phyloP scores from a whole-genome alignment of 768 basidiomycete species.

The Mycena epipterygia region DNA sequence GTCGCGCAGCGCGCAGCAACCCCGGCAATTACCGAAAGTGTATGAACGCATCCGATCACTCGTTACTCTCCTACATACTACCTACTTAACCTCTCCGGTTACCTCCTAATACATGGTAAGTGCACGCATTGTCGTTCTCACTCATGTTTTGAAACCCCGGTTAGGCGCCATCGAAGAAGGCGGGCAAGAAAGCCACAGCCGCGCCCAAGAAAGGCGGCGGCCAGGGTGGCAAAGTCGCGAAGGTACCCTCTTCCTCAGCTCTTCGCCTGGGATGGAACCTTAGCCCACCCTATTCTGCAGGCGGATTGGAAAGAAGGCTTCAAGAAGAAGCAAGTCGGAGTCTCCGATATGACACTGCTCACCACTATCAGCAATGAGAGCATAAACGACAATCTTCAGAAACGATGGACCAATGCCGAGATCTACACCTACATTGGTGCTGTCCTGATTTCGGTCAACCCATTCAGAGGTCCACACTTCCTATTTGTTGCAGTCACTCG shows the following conservation, averaged over 20 bases:
- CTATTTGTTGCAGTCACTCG: neutral
- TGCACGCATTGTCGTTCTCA: slow-evolving; percentile 17
- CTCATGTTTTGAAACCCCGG: slow-evolving; percentile 21
- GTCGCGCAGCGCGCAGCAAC: neutral
- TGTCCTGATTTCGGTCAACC: slow-evolving; percentile 99
- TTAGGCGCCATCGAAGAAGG: slow-evolving; percentile 91
- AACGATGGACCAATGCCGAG: slow-evolving; percentile 94
- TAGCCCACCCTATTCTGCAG: slow-evolving; percentile 55
- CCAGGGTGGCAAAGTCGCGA: slow-evolving; percentile 74
- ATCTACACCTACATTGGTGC: slow-evolving; percentile 99
- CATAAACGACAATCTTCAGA: slow-evolving; percentile 98
- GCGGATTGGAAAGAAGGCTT: slow-evolving; percentile 99
- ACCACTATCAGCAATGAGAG: slow-evolving; percentile 97
- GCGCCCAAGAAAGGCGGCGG: slow-evolving; percentile 74
- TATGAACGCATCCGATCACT: slow-evolving; percentile 19
- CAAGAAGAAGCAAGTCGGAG: slow-evolving; percentile 99
- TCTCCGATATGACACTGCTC: slow-evolving; percentile 98
- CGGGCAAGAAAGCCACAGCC: slow-evolving; percentile 83
- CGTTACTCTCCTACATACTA: neutral
- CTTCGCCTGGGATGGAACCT: slow-evolving; percentile 14
- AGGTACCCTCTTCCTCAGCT: slow-evolving; percentile 62
- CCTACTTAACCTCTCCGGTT: slow-evolving; percentile 4
- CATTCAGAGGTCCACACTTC: slow-evolving; percentile 81
- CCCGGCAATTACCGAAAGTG: slow-evolving; percentile 17
- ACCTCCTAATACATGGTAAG: slow-evolving; percentile 32